Base-by-base conservation (phyloP, 306 rosid species). In the Cicer bijugum region DNA sequence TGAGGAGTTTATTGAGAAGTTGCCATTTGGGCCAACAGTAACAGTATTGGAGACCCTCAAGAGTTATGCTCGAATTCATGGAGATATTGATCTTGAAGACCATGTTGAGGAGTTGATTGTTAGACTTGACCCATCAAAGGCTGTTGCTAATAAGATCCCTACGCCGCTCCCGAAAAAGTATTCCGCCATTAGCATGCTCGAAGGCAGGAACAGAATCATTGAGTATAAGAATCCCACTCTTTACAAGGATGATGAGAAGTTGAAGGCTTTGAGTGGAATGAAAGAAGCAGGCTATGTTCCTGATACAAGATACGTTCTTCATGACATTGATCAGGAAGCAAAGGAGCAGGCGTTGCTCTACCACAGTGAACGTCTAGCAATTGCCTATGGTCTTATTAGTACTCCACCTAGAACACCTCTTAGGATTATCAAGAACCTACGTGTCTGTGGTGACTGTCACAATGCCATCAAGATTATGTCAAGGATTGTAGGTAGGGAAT, bases 381-480 rank as follows among this genome's bases (percentile, higher is more conserved):
- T 92, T 10, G 97, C 97, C 1, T 92, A 89, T 47, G 97, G 96
- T 74, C 89, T 92, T 77, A 92, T 92, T 69, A 89, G 92, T 83
- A 92, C 96, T 16, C 96, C 96, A 1, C 87, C 93, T 14, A 86
- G 97, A 74, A 85, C 88, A 6, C 89, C 96, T 45, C 96, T 88
- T 43, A 85, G 93, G 86, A 92, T 92, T 86, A 92, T 92, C 47
- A 92, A 92, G 83, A 92, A 92, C 76, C 90, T 92, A 2, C 88
- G 93, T 7, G 85, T 92, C 45, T 89, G 96, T n/a, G 91, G 93
- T 56, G 96, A 89, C 74, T 91, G 97, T 70, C 97, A 89, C 76
- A 91, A 91, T 64, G 97, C 97, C 80, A 91, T 91, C 68, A 91
- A 91, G 87, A 88, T 91, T 84, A 91, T 91, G 96, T 86, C 96